Base-by-base conservation (phyloP, 768 basidiomycete species). In the Tricholoma flavovirens region DNA sequence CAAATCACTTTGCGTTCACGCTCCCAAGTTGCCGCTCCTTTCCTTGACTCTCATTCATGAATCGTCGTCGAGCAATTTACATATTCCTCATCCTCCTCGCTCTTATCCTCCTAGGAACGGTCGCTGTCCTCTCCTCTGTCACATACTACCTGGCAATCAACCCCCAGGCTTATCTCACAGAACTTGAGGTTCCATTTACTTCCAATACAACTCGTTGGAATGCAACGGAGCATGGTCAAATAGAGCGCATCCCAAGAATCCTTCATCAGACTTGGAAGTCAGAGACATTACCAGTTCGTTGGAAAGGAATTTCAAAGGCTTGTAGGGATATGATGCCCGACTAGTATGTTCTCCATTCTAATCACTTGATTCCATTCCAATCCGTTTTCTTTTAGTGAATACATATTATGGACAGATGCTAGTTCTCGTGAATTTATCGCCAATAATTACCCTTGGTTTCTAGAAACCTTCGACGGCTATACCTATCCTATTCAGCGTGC, bases 241-340 rank as follows among this genome's bases (percentile, higher is more conserved):
- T 82, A 36, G 90, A 97, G 66, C 83, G 80, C 61, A 85, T 98
- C 35, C 97, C 95, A 3, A 82, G 92, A 51, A 90, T 99, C 56
- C 82, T 99, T 49, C 97, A 99, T 71, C 96, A 98, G 81, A 98
- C 97, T 21, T 99, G 97, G 97, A 97, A 95, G 77, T 85, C 88
- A 9, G 88, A 95, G 54, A 82, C 81, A 0, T 77, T 99, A 21
- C 97, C 97, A 2, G 71, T 76, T 43, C 80, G 82, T 58, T 99
- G 95, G 95, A 80, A 81, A 58, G 75, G 73, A 38, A 79, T 94
- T 45, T 93, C 93, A 24, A 80, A 91, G 68, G 84, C 77, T 26
- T 98, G 97, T 74, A 81, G 87, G 56, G 83, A 89, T 64, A 86
- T 97, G 79, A 94, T 95, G 86, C 82, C 91, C 5, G 94, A 97